These are phyloP conservation scores for Tubosaeta sp. DNA, from an alignment of 768 basidiomycete species.

Conservation along the genomic window DNA sequence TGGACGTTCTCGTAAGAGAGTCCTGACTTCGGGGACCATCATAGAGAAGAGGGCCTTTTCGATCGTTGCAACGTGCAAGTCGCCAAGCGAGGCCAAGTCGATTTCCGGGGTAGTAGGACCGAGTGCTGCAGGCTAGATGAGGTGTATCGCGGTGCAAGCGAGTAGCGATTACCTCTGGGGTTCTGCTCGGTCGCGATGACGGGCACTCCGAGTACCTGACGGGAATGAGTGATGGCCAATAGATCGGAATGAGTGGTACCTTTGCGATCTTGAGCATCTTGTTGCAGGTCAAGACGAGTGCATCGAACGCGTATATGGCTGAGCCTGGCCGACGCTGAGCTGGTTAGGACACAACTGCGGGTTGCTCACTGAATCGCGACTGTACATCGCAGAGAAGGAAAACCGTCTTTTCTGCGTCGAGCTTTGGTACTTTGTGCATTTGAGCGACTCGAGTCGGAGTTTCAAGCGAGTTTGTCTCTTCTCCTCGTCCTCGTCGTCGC, in stretches of 20 bases:
- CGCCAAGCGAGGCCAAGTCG: constrained; percentile 47
- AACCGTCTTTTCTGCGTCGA: constrained; percentile 40
- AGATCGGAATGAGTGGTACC: constrained; percentile 33
- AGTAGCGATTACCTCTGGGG: constrained; percentile 51
- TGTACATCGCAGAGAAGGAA: constrained; percentile 88
- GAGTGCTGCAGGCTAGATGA: constrained; percentile 44
- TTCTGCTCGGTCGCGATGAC: constrained; percentile 87
- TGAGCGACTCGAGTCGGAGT: constrained; percentile 21
- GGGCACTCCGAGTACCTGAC: constrained; percentile 58
- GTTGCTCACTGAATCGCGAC: constrained; percentile 59
- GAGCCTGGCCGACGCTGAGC: constrained; percentile 28
- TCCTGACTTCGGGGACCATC: constrained; percentile 63
- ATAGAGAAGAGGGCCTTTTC: constrained; percentile 87
- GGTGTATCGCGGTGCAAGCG: background rate
- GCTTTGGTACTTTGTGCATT: constrained; percentile 31
- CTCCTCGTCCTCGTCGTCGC: constrained; percentile 15
- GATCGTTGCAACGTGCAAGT: constrained; percentile 56
- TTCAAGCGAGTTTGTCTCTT: constrained; percentile 18
- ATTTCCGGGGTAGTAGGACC: constrained; percentile 66
- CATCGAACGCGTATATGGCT: constrained; percentile 66
- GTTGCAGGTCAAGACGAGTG: constrained; percentile 62
- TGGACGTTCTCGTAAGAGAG: constrained; percentile 45
- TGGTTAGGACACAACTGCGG: background rate
- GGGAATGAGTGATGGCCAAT: background rate
- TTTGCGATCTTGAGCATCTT: constrained; percentile 78